Evolutionary conservation across 2,329 filamentous ascomycete genomes (phyloP).

Genomic region (Kalaharituber pfeilii): DNA sequence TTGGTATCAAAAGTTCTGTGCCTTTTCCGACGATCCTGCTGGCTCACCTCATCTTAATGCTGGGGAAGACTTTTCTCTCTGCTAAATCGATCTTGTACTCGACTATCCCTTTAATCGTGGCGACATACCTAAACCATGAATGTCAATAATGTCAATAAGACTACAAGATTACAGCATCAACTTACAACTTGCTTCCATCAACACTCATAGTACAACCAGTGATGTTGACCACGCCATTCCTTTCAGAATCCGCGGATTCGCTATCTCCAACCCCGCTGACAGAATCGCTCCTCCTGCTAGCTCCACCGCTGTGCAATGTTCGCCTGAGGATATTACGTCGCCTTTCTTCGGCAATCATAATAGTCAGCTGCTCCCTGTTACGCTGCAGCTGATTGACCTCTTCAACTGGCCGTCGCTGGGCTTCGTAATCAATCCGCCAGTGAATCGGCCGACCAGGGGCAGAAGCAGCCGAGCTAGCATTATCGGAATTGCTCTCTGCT

Average conservation of each 20-base stretch:
- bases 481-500: background rate
- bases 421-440: background rate
- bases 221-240: slow-evolving; percentile 18
- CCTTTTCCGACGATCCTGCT: background rate
- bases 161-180: background rate
- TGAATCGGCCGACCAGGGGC: background rate
- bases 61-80: slow-evolving; percentile 17
- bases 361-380: slow-evolving; percentile 17
- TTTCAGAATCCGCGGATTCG: slow-evolving; percentile 6
- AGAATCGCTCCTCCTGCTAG: slow-evolving; percentile 11
- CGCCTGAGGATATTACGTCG: slow-evolving; percentile 14
- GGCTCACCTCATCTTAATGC: slow-evolving; percentile 2
- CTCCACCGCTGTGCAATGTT: slow-evolving; percentile 9
- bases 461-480: too few relatives aligned
- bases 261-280: slow-evolving; percentile 9
- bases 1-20: background rate
- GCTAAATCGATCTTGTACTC: slow-evolving; percentile 20
- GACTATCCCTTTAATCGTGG: slow-evolving; percentile 21
- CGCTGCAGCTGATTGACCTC: slow-evolving; percentile 19
- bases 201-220: slow-evolving; percentile 22
- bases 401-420: slow-evolving; percentile 15
- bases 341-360: slow-evolving; percentile 14
- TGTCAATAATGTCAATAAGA: slow-evolving; percentile 3
- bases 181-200: slow-evolving; percentile 22
- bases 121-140: slow-evolving; percentile 19